phyloP scores from a whole-genome alignment of 441 rosid genomes.

The Pelargonium citronellum region DNA sequence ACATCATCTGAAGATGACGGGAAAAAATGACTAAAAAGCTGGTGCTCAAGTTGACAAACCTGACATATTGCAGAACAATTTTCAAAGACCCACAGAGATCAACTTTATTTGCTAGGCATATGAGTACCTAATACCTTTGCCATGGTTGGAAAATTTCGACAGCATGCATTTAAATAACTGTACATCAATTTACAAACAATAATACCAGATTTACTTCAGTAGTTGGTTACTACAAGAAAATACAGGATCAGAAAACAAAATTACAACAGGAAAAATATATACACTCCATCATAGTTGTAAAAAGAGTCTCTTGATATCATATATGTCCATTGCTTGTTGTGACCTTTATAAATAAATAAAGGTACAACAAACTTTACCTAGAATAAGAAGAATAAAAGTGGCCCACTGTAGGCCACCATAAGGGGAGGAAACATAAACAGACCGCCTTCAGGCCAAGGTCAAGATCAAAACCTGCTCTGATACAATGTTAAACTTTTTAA shows the following conservation, averaged over 20 bases:
- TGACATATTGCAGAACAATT: constrained; percentile 28
- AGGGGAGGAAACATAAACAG: too few relatives aligned
- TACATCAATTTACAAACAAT: background rate
- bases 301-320: background rate
- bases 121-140: background rate
- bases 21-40: constrained; percentile 89
- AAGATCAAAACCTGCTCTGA: too few relatives aligned
- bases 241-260: background rate
- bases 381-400: background rate
- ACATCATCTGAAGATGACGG: constrained; percentile 81
- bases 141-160: background rate
- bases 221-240: too few relatives aligned
- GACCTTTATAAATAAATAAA: background rate
- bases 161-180: background rate
- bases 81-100: background rate
- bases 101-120: background rate
- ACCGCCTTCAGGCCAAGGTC: too few relatives aligned
- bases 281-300: background rate
- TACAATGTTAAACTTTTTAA: too few relatives aligned
- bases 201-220: background rate
- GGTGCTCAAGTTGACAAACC: constrained; percentile 97
- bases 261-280: background rate
- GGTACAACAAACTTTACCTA: background rate
- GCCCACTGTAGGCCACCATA: too few relatives aligned
- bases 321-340: background rate